These are phyloP conservation scores for Biancaea sappan DNA, from an alignment of 306 rosid genomes.

Conservation along the genomic window DNA sequence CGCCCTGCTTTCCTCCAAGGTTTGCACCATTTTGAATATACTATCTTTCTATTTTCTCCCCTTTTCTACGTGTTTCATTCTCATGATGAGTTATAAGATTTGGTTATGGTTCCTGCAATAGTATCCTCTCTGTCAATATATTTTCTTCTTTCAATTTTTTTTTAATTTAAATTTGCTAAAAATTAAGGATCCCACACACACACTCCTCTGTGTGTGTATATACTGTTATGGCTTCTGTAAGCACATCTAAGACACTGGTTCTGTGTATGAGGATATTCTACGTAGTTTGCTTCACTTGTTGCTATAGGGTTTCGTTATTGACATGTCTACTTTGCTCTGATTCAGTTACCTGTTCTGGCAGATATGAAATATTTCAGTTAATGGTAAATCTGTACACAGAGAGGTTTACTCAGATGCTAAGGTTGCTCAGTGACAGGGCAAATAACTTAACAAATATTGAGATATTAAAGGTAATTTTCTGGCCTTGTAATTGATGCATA, in stretches of 20 bases:
- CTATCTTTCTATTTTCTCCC: slow-evolving; percentile 16
- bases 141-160: slow-evolving; percentile 1
- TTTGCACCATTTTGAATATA: slow-evolving; percentile 40
- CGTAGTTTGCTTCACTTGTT: slow-evolving; percentile 3
- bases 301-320: slow-evolving; percentile 15
- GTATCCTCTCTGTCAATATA: background rate
- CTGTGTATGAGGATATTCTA: slow-evolving; percentile 7
- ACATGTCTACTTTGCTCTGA: slow-evolving; percentile 29
- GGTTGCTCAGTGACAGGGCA: slow-evolving; percentile 92
- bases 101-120: slow-evolving; percentile 27
- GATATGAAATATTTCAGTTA: slow-evolving; percentile 96
- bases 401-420: slow-evolving; percentile 96
- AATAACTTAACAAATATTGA: slow-evolving; percentile 86
- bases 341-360: slow-evolving; percentile 48
- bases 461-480: slow-evolving; percentile 78
- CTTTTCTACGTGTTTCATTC: slow-evolving; percentile 30
- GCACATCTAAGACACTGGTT: background rate
- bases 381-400: slow-evolving; percentile 96
- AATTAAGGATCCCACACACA: background rate
- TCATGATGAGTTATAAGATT: slow-evolving; percentile 26
- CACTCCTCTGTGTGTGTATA: background rate
- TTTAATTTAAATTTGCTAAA: background rate
- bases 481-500: slow-evolving; percentile 29
- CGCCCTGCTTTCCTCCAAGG: slow-evolving; percentile 99
- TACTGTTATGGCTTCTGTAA: background rate